phyloP scores from a whole-genome alignment of 495 filamentous ascomycete species.

The Xylaria curta region DNA sequence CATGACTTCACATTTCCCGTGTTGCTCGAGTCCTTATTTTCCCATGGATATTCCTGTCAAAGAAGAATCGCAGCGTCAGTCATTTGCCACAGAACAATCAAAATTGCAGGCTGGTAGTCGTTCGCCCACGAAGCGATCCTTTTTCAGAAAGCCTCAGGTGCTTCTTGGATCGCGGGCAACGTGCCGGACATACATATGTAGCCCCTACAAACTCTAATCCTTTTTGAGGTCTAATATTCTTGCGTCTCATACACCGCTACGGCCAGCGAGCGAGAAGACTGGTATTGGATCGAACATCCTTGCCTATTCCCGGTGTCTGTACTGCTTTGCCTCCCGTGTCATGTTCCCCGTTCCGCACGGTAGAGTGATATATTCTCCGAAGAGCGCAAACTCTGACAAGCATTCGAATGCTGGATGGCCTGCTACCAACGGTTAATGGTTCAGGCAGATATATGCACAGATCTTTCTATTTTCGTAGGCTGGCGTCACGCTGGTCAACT shows the following conservation, averaged over 20 bases:
- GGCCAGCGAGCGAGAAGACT: neutral
- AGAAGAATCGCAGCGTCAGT: conserved; percentile 50
- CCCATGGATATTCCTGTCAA: conserved; percentile 45
- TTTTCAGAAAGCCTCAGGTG: conserved; percentile 42
- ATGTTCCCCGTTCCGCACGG: too few relatives aligned
- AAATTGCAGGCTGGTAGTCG: conserved; percentile 53
- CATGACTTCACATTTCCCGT: conserved; percentile 54
- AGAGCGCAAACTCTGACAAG: neutral
- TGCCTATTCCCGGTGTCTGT: neutral
- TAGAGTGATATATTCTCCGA: neutral
- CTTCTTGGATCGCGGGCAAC: conserved; percentile 52
- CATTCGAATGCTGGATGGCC: too few relatives aligned
- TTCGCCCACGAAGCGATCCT: conserved; percentile 48
- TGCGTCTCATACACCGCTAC: neutral
- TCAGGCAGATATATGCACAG: neutral
- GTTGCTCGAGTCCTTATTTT: conserved; percentile 53
- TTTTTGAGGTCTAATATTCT: neutral
- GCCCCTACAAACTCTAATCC: neutral
- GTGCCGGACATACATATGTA: conserved; percentile 50
- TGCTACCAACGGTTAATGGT: neutral
- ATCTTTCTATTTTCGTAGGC: neutral
- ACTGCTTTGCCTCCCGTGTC: neutral
- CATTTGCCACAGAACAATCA: conserved; percentile 52
- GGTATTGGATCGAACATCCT: neutral
- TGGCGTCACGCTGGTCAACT: neutral